Evolutionary conservation across 2,329 filamentous ascomycete species (phyloP), one percentile per base, ranked within the genome.

Genomic region (Aspergillus fijiensis): DNA sequence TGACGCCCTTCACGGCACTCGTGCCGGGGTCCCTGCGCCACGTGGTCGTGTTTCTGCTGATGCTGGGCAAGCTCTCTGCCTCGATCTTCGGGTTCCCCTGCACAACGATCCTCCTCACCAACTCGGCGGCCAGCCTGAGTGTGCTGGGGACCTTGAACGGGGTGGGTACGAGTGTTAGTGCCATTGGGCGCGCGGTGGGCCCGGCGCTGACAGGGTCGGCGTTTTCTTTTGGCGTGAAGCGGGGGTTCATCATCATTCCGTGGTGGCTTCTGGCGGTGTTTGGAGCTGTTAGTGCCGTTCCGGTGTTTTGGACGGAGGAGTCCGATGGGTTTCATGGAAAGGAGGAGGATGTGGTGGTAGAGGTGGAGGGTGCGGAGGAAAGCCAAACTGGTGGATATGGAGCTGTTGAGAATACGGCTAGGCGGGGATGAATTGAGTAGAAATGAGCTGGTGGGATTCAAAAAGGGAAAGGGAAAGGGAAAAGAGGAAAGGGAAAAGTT

Each of bases 121-220:
- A 97, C 76, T 91, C 89, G 10, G 92, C 92, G 4, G 77, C 82
- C 1, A 92, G 89, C 57, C 79, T 96, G 16, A 81, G 84, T 49
- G 85, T 96, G 10, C 83, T 98, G 5, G 93, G 92, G 1, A 97
- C 93, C 0, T 79, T 98, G 58, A 98, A 98, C 70, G 95, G 94
- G 2, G 87, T 96, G 62, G 93, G 92, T 0, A 96, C 93, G 0
- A 90, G 89, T 58, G 86, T 93, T 35, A 89, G 88, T 64, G 92
- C 91, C 0, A 75, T 97, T 5, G 94, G 93, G 1, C 82, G 93
- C 52, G 93, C 92, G 0, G 70, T 84, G 0, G 95, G 95, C 0
- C 94, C 95, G 0, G 90, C 90, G 0, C 74, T 89, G 35, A 84
- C 87, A 0, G 94, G 94, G 0, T 78, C 82, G 1, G 81, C 87